Base-by-base conservation (phyloP, 768 basidiomycete genomes). In the Cystofilobasidium bisporidii region DNA sequence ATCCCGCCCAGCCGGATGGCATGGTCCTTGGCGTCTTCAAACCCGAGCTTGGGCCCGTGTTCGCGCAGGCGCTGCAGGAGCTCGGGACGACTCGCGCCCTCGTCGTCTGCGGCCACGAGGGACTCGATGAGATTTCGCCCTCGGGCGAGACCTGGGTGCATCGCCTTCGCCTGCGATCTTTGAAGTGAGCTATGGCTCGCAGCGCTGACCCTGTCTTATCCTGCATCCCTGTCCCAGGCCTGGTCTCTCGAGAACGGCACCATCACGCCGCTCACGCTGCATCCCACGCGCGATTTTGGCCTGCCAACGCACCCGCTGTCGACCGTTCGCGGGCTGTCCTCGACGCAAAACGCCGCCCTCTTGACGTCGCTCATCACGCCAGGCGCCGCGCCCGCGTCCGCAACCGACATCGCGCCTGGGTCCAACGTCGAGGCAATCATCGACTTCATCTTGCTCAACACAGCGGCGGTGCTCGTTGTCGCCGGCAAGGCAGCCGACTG, bases 21-120 rank as follows among this genome's bases (percentile, higher is more conserved):
- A 92, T 97, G 87, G 84, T 98, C 5, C 81, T 98, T 43, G 94
- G 94, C 53, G 87, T 99, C 40, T 87, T 91, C 12, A 86, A 86
- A 68, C 84, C 79, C 58, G 85, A 85, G 72, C 83, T 99, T 28
- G 94, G 93, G 0, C 76, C 79, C 9, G 85, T 88, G 0, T 97
- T 94, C 74, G 91, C 88, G 0, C 79, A 84, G 59, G 87, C 87
- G 3, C 78, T 94, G 32, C 78, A 79, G 11, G 83, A 88, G 28
- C 82, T 85, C 24, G 87, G 88, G 20, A 89, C 94, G 11, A 79
- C 84, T 72, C 83, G 88, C 40, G 94, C 91, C 0, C 79, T 93
- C 65, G 91, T 99, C 26, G 94, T 99, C 0, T 97, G 92, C 72
- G 94, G 94, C 1, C 84, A 83, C 43, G 96, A 98, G 75, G 84